Evolutionary conservation across 2,329 filamentous ascomycete species (phyloP).

Genomic region (Corynespora cassiicola): DNA sequence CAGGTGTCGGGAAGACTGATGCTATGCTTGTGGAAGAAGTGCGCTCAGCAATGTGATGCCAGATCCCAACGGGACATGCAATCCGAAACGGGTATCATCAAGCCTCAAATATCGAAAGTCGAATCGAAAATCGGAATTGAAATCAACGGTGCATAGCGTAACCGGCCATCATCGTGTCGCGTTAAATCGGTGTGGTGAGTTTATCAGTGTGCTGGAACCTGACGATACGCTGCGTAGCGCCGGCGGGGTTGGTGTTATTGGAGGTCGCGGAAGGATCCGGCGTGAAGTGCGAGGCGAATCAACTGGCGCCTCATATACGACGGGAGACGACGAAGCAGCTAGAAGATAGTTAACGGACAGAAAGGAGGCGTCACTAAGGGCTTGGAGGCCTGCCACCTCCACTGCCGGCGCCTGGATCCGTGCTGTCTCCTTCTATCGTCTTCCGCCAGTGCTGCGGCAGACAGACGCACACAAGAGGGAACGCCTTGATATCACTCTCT

Average conservation of each 20-base stretch:
- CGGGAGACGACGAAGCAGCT: conserved; percentile 27
- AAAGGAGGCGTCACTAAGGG: conserved; percentile 25
- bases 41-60: conserved; percentile 24
- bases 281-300: no score
- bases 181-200: conserved; percentile 33
- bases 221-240: no score
- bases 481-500: conserved; percentile 90
- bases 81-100: conserved; percentile 33
- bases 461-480: conserved; percentile 95
- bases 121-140: conserved; percentile 23
- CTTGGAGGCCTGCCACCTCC: conserved; percentile 42
- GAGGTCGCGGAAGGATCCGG: no score
- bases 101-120: conserved; percentile 22
- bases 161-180: conserved; percentile 40
- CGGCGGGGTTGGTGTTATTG: conserved; percentile 8
- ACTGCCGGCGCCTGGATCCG: conserved; percentile 35
- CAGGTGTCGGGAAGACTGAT: conserved; percentile 8
- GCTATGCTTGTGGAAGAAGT: conserved; percentile 18
- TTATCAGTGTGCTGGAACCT: conserved; percentile 38
- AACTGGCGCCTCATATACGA: no score
- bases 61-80: conserved; percentile 16
- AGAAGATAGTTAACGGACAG: conserved; percentile 32
- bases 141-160: conserved; percentile 27
- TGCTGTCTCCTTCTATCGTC: conserved; percentile 85
- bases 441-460: conserved; percentile 95